Evolutionary conservation across 208 protist species (phyloP).

Genomic region (Acanthamoeba triangularis): DNA sequence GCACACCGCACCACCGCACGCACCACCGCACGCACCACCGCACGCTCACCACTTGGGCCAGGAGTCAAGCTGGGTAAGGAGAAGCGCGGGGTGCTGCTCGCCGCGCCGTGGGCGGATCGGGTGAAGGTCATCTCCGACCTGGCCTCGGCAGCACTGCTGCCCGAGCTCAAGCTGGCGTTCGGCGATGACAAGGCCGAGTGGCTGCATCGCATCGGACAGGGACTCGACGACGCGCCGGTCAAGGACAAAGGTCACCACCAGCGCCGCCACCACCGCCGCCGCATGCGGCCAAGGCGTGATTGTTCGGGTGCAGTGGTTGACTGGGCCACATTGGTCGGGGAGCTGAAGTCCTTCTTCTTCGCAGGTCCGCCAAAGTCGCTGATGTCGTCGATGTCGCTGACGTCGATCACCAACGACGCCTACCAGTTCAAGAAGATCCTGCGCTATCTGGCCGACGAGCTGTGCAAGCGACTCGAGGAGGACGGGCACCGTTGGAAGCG

Average conservation of each 20-base stretch:
- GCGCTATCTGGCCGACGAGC: conserved; percentile 45
- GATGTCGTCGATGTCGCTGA: conserved; percentile 47
- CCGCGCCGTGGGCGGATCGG: neutral
- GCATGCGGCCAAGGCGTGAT: too few relatives aligned
- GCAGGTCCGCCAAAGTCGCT: conserved; percentile 29
- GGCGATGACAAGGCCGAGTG: conserved; percentile 13
- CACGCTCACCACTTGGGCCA: neutral
- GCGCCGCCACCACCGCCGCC: too few relatives aligned
- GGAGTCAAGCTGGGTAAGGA: conserved; percentile 21
- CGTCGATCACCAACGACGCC: conserved; percentile 11
- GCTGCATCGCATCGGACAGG: neutral
- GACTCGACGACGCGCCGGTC: neutral
- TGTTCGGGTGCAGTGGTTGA: too few relatives aligned
- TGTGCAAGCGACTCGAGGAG: conserved; percentile 5
- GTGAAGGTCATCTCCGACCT: conserved; percentile 18
- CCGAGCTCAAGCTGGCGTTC: neutral
- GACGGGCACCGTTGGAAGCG: conserved; percentile 19
- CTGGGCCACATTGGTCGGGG: too few relatives aligned
- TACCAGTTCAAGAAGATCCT: conserved; percentile 34
- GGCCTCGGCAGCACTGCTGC: neutral
- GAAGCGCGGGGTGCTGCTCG: neutral
- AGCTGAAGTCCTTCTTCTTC: too few relatives aligned
- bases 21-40: too few relatives aligned
- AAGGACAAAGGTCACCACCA: conserved; percentile 43
- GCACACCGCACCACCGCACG: neutral